These are phyloP conservation scores for Phaffia australis DNA, from an alignment of 768 basidiomycete genomes.

Conservation along the genomic window DNA sequence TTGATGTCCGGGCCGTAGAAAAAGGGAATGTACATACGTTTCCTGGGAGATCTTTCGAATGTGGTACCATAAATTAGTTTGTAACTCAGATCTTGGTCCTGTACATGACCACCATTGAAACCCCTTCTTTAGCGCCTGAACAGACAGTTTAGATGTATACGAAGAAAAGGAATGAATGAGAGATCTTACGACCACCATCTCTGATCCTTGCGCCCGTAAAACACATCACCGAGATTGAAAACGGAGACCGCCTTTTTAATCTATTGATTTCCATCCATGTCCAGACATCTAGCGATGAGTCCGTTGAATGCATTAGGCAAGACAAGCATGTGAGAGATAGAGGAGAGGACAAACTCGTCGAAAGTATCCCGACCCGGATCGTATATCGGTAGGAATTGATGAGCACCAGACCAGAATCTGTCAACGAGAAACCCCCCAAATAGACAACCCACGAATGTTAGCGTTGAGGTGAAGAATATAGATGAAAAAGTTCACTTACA, in stretches of 20 bases:
- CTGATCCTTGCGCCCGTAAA: conserved; percentile 85
- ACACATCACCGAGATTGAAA: conserved; percentile 83
- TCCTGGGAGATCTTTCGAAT: conserved; percentile 58
- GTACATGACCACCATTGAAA: conserved; percentile 3
- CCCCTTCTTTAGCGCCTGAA: not conserved
- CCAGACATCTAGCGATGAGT: not conserved
- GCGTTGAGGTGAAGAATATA: not conserved
- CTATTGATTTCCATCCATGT: conserved; percentile 15
- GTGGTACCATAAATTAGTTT: conserved; percentile 64
- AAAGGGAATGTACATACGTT: conserved; percentile 19
- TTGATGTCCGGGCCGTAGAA: too few species aligned
- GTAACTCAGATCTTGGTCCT: conserved; percentile 66
- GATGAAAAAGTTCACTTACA: conserved; percentile 45
- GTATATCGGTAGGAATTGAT: conserved; percentile 79
- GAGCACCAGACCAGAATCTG: conserved; percentile 40
- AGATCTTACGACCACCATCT: conserved; percentile 64
- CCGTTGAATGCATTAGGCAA: not conserved
- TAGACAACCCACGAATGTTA: not conserved
- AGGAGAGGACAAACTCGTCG: conserved; percentile 43
- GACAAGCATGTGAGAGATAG: conserved; percentile 4
- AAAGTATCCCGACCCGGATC: conserved; percentile 73
- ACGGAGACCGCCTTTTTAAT: conserved; percentile 78
- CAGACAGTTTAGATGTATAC: conserved; percentile 14
- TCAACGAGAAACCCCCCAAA: not conserved
- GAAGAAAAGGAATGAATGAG: conserved; percentile 30